Conservation (phyloP, 2,329 filamentous ascomycete species). For the Pseudogymnoascus sp. region DNA sequence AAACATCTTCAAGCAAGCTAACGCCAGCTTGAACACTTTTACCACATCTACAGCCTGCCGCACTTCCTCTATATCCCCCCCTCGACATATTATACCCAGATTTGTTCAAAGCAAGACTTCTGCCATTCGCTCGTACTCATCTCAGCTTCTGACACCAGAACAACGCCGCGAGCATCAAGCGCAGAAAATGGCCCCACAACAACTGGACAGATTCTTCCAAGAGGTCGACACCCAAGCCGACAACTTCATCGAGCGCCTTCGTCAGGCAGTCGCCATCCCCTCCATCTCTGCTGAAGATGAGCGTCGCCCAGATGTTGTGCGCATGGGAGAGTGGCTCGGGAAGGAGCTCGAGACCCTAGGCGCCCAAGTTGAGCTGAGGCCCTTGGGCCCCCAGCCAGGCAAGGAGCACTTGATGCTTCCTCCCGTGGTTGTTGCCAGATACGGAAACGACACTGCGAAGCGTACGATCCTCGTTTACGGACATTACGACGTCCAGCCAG, state of each 20-base stretch:
- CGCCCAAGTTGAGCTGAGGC: conserved; percentile 77
- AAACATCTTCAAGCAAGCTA: conserved; percentile 10
- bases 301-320: conserved; percentile 83
- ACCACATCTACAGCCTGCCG: not conserved
- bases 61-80: not conserved
- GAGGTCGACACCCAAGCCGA: conserved; percentile 76
- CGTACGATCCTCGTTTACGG: conserved; percentile 94
- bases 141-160: conserved; percentile 8
- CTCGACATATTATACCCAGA: not conserved
- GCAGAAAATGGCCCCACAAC: conserved; percentile 69
- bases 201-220: conserved; percentile 82
- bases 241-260: conserved; percentile 81
- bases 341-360: conserved; percentile 76
- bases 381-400: conserved; percentile 84
- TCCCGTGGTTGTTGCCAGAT: conserved; percentile 84
- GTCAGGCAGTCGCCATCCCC: conserved; percentile 90
- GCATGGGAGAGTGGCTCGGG: conserved; percentile 90
- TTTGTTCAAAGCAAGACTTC: not conserved
- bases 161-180: conserved; percentile 43
- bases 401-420: conserved; percentile 87
- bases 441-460: conserved; percentile 88
- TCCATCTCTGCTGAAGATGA: conserved; percentile 90
- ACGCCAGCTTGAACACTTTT: conserved; percentile 2
- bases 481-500: conserved; percentile 97
- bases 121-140: not conserved